phyloP scores from a whole-genome alignment of 192 early-diverging fungal genomes.

The Coemansia sp. region DNA sequence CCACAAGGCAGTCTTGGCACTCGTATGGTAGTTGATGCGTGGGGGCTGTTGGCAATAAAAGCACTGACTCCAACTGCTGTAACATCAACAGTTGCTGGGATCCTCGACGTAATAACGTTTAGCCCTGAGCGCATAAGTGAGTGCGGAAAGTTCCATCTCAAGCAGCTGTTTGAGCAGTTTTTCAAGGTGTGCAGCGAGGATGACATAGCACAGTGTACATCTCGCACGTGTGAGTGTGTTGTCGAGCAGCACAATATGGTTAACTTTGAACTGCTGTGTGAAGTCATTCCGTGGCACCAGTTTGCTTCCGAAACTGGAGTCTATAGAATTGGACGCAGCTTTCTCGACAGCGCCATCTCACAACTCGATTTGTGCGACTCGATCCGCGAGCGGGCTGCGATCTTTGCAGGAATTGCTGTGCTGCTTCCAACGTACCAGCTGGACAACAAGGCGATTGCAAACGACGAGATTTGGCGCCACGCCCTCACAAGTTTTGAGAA shows the following conservation, averaged over 20 bases:
- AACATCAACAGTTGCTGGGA: conserved; percentile 2
- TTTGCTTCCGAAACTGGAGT: neutral
- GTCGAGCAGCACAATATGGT: neutral
- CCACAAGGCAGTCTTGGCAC: conserved; percentile 16
- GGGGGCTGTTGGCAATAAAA: conserved; percentile 18
- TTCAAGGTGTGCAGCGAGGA: conserved; percentile 1
- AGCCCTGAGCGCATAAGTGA: neutral
- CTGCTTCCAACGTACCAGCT: conserved; percentile 5
- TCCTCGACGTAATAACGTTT: conserved; percentile 7
- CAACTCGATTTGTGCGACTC: neutral
- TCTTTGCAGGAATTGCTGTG: neutral
- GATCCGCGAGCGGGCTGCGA: neutral
- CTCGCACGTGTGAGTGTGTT: neutral
- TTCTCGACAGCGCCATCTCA: neutral
- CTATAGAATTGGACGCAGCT: neutral
- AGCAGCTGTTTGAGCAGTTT: conserved; percentile 5
- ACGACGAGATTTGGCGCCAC: conserved; percentile 7
- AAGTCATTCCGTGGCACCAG: conserved; percentile 6
- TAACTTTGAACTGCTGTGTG: neutral
- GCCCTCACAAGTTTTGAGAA: neutral
- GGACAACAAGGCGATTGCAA: neutral
- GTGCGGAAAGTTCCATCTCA: neutral
- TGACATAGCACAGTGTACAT: neutral
- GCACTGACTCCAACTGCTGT: conserved; percentile 7
- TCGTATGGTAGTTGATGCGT: conserved; percentile 25